phyloP scores from a whole-genome alignment of 768 basidiomycete species.

The Hysterangium stoloniferum region DNA sequence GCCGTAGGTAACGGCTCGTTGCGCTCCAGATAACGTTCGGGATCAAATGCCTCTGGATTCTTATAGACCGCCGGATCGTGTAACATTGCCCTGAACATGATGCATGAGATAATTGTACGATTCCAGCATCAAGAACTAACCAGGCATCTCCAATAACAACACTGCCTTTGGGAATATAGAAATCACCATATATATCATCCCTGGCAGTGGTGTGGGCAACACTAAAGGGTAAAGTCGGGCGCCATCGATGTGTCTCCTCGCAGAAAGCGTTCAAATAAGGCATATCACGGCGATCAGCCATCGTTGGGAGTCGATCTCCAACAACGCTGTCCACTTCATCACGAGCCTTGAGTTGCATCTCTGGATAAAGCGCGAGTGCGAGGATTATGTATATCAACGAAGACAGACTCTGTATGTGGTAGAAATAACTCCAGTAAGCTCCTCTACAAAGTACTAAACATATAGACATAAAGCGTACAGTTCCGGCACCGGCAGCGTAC shows the following conservation, averaged over 20 bases:
- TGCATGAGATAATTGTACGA: not conserved
- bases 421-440: too few species aligned
- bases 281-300: not conserved
- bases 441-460: not conserved
- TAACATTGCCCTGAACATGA: slow-evolving; percentile 15
- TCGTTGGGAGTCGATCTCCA: slow-evolving; percentile 11
- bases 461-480: slow-evolving; percentile 19
- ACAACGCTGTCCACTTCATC: slow-evolving; percentile 16
- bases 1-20: not conserved
- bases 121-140: slow-evolving; percentile 7
- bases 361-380: slow-evolving; percentile 14
- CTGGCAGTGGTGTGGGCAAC: not conserved
- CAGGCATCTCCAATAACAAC: slow-evolving; percentile 18
- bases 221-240: slow-evolving; percentile 32
- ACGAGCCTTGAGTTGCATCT: slow-evolving; percentile 15
- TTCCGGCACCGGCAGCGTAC: slow-evolving; percentile 37
- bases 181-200: slow-evolving; percentile 13
- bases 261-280: slow-evolving; percentile 10
- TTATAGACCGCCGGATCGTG: slow-evolving; percentile 15
- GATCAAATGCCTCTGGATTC: slow-evolving; percentile 17
- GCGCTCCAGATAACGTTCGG: slow-evolving; percentile 14
- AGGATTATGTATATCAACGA: slow-evolving; percentile 13
- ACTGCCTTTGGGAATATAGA: slow-evolving; percentile 18
- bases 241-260: slow-evolving; percentile 28
- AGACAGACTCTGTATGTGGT: slow-evolving; percentile 1